Conservation (phyloP, 2,329 filamentous ascomycete genomes). For the Monilinia vaccinii-corymbosi region DNA sequence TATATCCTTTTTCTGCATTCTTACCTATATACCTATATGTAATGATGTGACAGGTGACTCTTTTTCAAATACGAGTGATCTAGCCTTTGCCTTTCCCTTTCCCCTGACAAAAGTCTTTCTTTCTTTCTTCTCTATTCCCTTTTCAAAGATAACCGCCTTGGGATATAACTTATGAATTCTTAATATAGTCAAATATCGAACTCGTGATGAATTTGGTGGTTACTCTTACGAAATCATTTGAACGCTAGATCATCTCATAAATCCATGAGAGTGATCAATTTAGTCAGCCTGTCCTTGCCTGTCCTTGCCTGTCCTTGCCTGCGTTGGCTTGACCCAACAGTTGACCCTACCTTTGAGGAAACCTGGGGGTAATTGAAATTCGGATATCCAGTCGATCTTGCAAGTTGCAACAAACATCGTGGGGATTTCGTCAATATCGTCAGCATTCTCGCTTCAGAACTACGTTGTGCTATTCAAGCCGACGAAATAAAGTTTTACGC, state of each 20-base stretch:
- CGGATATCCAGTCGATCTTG: conserved; percentile 9
- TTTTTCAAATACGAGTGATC: conserved; percentile 8
- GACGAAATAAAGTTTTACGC: background rate
- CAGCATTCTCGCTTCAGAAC: background rate
- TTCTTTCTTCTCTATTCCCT: background rate
- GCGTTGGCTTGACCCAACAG: no score
- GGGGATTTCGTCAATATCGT: background rate
- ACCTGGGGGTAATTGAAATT: conserved; percentile 13
- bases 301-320: background rate
- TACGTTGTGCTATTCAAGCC: background rate
- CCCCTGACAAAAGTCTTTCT: background rate
- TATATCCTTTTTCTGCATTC: background rate
- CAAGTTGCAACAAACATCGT: background rate
- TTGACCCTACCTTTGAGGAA: background rate
- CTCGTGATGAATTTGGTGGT: conserved; percentile 9
- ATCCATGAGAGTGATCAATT: conserved; percentile 5
- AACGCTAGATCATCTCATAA: background rate
- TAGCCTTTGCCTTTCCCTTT: background rate
- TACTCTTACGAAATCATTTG: conserved; percentile 5
- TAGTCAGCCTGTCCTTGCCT: background rate
- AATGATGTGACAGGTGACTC: conserved; percentile 7
- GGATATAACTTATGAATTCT: background rate
- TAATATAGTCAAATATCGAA: background rate
- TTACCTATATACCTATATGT: no score
- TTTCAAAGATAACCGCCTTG: background rate